Evolutionary conservation across 495 filamentous ascomycete genomes (phyloP).

Genomic region (Echria macrotheca): DNA sequence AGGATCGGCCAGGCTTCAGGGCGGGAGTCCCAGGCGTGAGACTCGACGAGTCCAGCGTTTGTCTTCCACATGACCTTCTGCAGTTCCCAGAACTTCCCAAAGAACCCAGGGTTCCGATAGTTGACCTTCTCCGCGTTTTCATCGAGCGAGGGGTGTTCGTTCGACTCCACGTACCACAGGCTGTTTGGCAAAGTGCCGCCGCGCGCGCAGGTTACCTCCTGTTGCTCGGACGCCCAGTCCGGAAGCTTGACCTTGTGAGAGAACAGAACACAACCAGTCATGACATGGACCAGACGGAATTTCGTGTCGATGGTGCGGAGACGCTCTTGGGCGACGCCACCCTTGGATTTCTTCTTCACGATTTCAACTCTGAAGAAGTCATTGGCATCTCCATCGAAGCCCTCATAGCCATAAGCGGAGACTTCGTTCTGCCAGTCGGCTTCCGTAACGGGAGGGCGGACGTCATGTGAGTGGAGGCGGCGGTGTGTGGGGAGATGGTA

Average conservation of each 20-base stretch:
- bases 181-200: conserved; percentile 92
- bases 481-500: conserved; percentile 80
- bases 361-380: conserved; percentile 95
- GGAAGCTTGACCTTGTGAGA: conserved; percentile 98
- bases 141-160: conserved; percentile 71
- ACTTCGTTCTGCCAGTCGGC: conserved; percentile 99
- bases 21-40: conserved; percentile 95
- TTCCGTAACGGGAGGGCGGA: conserved; percentile 93
- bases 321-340: conserved; percentile 71
- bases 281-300: conserved; percentile 88
- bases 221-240: conserved; percentile 94
- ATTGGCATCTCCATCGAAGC: conserved; percentile 94
- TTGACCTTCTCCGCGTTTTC: conserved; percentile 84
- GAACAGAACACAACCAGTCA: conserved; percentile 95
- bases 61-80: conserved; percentile 99
- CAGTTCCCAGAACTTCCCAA: conserved; percentile 99
- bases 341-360: conserved; percentile 80
- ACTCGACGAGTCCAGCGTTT: conserved; percentile 92
- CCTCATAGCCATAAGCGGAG: conserved; percentile 95
- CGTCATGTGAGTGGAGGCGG: conserved; percentile 92
- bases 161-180: conserved; percentile 91
- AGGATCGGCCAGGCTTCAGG: conserved; percentile 91
- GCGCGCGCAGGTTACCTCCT: conserved; percentile 96
- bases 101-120: conserved; percentile 89
- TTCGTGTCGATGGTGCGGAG: conserved; percentile 94